Evolutionary conservation across 2,329 filamentous ascomycete genomes (phyloP).

Genomic region (Phaeophleospora eucalypticola): DNA sequence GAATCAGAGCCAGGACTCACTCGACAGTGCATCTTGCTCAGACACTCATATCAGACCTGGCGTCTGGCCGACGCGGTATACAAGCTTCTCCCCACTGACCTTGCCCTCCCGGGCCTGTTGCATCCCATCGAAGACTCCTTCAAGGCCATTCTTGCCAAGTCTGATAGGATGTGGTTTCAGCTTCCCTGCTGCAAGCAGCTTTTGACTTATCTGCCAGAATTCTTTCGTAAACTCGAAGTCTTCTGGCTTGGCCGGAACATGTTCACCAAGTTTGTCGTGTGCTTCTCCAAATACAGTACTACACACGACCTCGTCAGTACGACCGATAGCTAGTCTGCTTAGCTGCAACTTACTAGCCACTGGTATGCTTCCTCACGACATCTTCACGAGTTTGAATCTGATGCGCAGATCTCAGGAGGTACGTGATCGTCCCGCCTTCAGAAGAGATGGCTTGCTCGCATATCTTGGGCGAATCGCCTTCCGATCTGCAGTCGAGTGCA

Average conservation of each 20-base stretch:
- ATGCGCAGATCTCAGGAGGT: too few species aligned
- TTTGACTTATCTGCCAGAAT: slow-evolving; percentile 2
- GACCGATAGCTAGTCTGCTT: too few species aligned
- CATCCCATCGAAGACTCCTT: slow-evolving; percentile 1
- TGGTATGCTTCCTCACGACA: too few species aligned
- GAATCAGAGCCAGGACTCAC: too few species aligned
- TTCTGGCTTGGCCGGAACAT: not conserved
- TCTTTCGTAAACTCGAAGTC: slow-evolving; percentile 7
- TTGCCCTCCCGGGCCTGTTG: slow-evolving; percentile 5
- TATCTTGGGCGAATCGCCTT: not conserved
- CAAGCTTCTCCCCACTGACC: slow-evolving; percentile 10
- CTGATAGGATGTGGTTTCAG: slow-evolving; percentile 4
- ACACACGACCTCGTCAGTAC: not conserved
- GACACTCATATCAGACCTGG: too few species aligned
- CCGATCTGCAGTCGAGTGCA: not conserved
- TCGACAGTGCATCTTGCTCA: too few species aligned
- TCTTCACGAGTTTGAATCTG: too few species aligned
- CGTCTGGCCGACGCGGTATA: not conserved
- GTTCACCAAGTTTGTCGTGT: slow-evolving; percentile 4
- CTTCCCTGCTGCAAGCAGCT: slow-evolving; percentile 2
- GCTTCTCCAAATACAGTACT: slow-evolving; percentile 6
- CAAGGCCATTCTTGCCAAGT: slow-evolving; percentile 1
- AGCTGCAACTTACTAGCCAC: too few species aligned
- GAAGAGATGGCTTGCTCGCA: slow-evolving; percentile 3
- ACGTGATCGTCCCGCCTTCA: not conserved